phyloP scores from a whole-genome alignment of 2,329 filamentous ascomycete genomes.

The Phyllosticta citribraziliensis region DNA sequence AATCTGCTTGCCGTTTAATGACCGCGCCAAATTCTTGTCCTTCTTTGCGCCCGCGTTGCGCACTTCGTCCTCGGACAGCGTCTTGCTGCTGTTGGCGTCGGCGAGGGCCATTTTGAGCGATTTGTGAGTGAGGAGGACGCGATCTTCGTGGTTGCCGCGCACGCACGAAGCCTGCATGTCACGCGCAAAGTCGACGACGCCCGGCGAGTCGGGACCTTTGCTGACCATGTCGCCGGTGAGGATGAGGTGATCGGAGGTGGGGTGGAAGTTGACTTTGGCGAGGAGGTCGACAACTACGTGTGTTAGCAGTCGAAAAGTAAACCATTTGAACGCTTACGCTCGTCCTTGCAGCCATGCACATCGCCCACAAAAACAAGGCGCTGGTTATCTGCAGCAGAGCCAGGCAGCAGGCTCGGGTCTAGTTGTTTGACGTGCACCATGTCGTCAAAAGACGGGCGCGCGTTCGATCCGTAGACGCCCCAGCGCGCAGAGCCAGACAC shows the following conservation, averaged over 20 bases:
- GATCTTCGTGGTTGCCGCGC: constrained; percentile 88
- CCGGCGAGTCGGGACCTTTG: constrained; percentile 75
- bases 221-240: constrained; percentile 44
- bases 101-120: constrained; percentile 10
- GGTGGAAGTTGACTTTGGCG: constrained; percentile 53
- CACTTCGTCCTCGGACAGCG: constrained; percentile 27
- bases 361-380: constrained; percentile 79
- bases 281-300: constrained; percentile 50
- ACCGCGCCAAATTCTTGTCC: constrained; percentile 32
- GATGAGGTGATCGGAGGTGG: constrained; percentile 40
- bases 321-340: constrained; percentile 38
- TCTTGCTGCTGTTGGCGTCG: constrained; percentile 25
- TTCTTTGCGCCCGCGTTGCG: constrained; percentile 31
- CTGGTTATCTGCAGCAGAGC: constrained; percentile 30
- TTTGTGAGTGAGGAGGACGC: constrained; percentile 58
- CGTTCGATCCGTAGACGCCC: constrained; percentile 37
- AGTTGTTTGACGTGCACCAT: constrained; percentile 43
- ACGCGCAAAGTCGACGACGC: constrained; percentile 68
- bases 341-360: constrained; percentile 74
- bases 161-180: constrained; percentile 67
- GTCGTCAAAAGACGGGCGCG: constrained; percentile 37
- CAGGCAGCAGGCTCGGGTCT: constrained; percentile 38
- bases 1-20: constrained; percentile 50
- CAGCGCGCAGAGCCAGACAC: constrained; percentile 21
- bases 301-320: not conserved